Evolutionary conservation across 352 stramenopile species (phyloP).

Genomic region (Pythium brassicae): DNA sequence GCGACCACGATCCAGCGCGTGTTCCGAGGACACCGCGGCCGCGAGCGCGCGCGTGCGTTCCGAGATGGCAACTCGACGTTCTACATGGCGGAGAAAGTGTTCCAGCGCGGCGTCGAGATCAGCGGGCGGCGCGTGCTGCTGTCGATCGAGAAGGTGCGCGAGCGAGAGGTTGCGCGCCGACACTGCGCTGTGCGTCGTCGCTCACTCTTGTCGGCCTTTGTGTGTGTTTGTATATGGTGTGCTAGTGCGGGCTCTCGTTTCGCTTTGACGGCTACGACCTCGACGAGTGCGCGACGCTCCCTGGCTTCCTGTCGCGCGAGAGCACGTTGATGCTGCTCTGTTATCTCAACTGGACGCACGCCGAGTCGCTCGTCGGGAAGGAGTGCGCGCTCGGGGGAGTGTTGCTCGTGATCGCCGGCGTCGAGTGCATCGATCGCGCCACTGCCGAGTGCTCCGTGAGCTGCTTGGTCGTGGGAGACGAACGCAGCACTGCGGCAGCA

Average conservation of each 20-base stretch:
- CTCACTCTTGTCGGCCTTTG: neutral
- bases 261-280: conserved; percentile 56
- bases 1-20: conserved; percentile 47
- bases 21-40: conserved; percentile 44
- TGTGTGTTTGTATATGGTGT: neutral
- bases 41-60: conserved; percentile 52
- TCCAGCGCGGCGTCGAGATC: conserved; percentile 51
- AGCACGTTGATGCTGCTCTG: conserved; percentile 42
- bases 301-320: conserved; percentile 51
- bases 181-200: too few species aligned
- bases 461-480: neutral
- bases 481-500: neutral
- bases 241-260: conserved; percentile 63
- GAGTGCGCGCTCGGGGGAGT: conserved; percentile 33
- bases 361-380: conserved; percentile 29
- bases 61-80: conserved; percentile 63
- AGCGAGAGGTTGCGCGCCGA: neutral
- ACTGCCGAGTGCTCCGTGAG: conserved; percentile 44
- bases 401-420: conserved; percentile 25
- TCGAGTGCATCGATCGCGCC: conserved; percentile 30
- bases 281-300: conserved; percentile 34
- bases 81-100: conserved; percentile 65
- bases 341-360: conserved; percentile 58
- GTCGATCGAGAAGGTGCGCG: conserved; percentile 50
- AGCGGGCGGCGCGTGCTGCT: conserved; percentile 43